These are phyloP conservation scores for Saturnispora quitensis DNA, from an alignment of 805 yeast species.

Conservation along the genomic window DNA sequence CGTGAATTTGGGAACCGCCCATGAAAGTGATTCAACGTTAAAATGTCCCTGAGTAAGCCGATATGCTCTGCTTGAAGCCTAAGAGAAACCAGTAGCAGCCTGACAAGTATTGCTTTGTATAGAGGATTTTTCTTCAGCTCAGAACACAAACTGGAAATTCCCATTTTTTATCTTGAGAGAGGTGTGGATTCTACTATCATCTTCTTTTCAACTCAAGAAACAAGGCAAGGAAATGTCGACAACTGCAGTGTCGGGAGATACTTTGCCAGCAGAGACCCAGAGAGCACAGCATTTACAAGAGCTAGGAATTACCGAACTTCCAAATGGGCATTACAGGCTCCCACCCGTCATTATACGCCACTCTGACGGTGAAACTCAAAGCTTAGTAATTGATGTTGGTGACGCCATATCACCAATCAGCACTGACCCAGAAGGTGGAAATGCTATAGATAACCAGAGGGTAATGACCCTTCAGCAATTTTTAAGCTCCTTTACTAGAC, in stretches of 20 bases:
- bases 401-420: slow-evolving; percentile 6
- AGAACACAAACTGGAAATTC: background rate
- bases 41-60: background rate
- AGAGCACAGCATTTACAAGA: background rate
- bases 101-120: background rate
- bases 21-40: background rate
- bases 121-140: background rate
- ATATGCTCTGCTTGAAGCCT: background rate
- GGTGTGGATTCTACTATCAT: background rate
- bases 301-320: slow-evolving; percentile 13
- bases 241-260: background rate
- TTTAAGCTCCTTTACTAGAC: slow-evolving; percentile 1
- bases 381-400: slow-evolving; percentile 26
- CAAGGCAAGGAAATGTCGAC: background rate
- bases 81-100: background rate
- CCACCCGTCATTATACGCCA: slow-evolving; percentile 26
- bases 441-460: background rate
- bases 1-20: background rate
- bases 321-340: slow-evolving; percentile 20
- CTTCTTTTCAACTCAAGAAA: background rate
- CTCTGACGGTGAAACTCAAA: slow-evolving; percentile 24
- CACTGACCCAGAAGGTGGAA: background rate
- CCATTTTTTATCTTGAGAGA: background rate
- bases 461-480: slow-evolving; percentile 6
- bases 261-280: background rate